Evolutionary conservation across 176 grass and related monocot genomes (phyloP).

Genomic region (Otatea glauca): DNA sequence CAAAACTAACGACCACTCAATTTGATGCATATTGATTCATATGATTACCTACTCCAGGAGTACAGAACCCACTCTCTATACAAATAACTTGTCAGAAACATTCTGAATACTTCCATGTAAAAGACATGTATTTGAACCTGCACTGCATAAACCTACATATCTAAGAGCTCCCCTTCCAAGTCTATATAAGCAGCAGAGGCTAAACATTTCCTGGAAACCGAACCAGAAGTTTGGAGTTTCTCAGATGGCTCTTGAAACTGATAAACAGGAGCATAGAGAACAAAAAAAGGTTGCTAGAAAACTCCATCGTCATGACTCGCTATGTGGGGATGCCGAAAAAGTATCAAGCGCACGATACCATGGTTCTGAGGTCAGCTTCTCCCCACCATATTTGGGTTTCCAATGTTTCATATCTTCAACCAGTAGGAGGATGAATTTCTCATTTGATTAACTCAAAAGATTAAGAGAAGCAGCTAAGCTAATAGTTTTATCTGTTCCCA

Average conservation of each 20-base stretch:
- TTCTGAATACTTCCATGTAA: not conserved
- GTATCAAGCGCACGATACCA: not conserved
- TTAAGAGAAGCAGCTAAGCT: not conserved
- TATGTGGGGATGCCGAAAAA: constrained; percentile 33
- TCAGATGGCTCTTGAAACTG: constrained; percentile 26
- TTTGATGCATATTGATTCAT: not conserved
- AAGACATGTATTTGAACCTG: not conserved
- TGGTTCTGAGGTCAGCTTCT: constrained; percentile 17
- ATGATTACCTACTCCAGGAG: too few species aligned
- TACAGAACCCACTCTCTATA: too few species aligned
- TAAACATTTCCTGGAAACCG: not conserved
- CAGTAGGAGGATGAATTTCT: not conserved
- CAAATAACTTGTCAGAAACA: not conserved
- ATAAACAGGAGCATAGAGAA: not conserved
- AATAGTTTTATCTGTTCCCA: not conserved
- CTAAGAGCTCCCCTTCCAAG: not conserved
- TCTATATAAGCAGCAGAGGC: not conserved
- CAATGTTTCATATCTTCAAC: not conserved
- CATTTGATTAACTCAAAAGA: not conserved
- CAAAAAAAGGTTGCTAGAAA: not conserved
- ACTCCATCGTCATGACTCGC: constrained; percentile 30
- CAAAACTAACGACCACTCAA: not conserved
- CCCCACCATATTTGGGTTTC: not conserved
- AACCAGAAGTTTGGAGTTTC: not conserved
- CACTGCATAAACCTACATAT: not conserved